Evolutionary conservation across 345 rosid species (phyloP), one percentile per base, ranked within the genome.

Genomic region (Euphorbia pulcherrima): DNA sequence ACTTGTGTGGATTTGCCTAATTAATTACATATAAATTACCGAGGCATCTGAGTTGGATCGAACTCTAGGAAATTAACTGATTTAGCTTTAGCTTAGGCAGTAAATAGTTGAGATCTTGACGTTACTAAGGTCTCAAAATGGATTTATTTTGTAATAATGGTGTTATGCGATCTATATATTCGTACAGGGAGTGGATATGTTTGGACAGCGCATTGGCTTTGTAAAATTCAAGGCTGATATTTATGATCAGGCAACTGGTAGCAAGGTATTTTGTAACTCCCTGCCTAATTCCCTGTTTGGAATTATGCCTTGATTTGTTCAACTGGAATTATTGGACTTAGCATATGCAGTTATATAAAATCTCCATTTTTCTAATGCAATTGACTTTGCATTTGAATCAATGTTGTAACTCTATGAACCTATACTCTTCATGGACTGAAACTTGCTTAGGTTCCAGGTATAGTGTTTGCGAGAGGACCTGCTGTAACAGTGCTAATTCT

Each of bases 381-480:
- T 2, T 2, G 37, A 33, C 33, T 26, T 28, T 7, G 50, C 52
- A 64, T 37, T 24, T 21, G 6, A 8, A 27, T 24, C 17, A 44
- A 28, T 14, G 21, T 65, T 35, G 52, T 51, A 44, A 24, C 61
- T 30, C 55, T 64, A 17, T 23, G 9, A 40, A 53, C 16, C 13
- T 30, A 28, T 53, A 16, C 69, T 59, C 37, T 67, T 37, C 67
- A 60, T 71, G 70, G 71, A 68, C 79, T 81, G 70, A 86, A 44
- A 64, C 20, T 55, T 74, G 78, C 68, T 65, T 86, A 93, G 97
- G 83, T 89, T 81, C 97, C 97, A 82, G 98, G 94, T 76, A 83
- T 93, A 73, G 98, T 93, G n/a, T 90, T 93, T 68, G 92, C 96
- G 46, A 72, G 97, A 80, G 98, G 98, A 77, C 90, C 92, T 21